These are phyloP conservation scores for Peterozyma toletana DNA, from an alignment of 805 yeast species.

Conservation along the genomic window DNA sequence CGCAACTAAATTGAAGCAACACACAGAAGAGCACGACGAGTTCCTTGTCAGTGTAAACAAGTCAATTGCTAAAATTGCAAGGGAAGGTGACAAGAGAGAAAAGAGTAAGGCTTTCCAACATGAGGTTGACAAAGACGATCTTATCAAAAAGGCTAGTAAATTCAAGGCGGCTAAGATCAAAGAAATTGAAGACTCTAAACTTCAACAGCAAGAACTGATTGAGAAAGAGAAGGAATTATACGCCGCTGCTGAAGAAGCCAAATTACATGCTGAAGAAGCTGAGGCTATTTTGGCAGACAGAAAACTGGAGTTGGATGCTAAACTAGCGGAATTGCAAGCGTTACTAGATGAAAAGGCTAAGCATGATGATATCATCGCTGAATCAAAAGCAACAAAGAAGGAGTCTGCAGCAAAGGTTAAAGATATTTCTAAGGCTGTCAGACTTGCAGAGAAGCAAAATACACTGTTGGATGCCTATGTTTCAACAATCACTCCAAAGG, in stretches of 20 bases:
- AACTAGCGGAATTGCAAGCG: slow-evolving; percentile 24
- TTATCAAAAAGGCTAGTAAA: slow-evolving; percentile 34
- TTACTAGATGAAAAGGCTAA: slow-evolving; percentile 34
- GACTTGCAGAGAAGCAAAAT: slow-evolving; percentile 29
- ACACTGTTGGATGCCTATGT: slow-evolving; percentile 33
- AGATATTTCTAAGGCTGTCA: slow-evolving; percentile 26
- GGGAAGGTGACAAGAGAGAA: slow-evolving; percentile 39
- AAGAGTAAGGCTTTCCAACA: slow-evolving; percentile 38
- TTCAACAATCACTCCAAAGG: slow-evolving; percentile 31
- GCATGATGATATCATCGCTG: slow-evolving; percentile 20
- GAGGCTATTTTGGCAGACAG: slow-evolving; percentile 29
- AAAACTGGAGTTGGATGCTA: slow-evolving; percentile 26
- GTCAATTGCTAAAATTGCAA: slow-evolving; percentile 37
- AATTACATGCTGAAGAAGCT: slow-evolving; percentile 27
- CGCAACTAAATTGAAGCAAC: slow-evolving; percentile 17
- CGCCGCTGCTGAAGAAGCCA: slow-evolving; percentile 30
- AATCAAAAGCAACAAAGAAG: slow-evolving; percentile 26
- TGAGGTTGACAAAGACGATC: slow-evolving; percentile 32
- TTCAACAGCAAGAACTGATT: slow-evolving; percentile 20
- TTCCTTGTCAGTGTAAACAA: slow-evolving; percentile 33
- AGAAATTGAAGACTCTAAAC: slow-evolving; percentile 20
- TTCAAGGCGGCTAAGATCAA: slow-evolving; percentile 26
- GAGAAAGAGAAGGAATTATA: slow-evolving; percentile 27
- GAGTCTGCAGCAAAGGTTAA: slow-evolving; percentile 30
- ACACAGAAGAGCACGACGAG: slow-evolving; percentile 24